Evolutionary conservation across 306 rosid genomes (phyloP).

Genomic region (Canavalia ensiformis): DNA sequence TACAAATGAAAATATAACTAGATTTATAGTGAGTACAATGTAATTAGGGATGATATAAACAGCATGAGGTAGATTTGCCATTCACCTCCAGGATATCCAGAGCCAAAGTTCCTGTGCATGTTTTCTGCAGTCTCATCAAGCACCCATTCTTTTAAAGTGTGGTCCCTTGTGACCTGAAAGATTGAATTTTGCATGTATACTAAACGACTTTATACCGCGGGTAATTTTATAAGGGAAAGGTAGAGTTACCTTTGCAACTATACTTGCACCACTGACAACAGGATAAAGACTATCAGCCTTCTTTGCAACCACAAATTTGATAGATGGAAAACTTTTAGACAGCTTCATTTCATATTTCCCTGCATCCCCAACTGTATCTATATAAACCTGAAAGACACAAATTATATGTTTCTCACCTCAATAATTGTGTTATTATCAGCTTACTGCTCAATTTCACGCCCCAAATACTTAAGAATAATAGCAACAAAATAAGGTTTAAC

Average conservation of each 20-base stretch:
- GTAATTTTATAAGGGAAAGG: constrained; percentile 2
- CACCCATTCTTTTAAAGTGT: constrained; percentile 81
- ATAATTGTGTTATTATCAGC: constrained; percentile 21
- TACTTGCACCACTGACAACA: constrained; percentile 98
- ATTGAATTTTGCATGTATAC: constrained; percentile 11
- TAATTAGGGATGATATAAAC: constrained; percentile 12
- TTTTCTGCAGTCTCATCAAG: constrained; percentile 88
- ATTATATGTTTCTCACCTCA: constrained; percentile 5
- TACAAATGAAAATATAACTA: constrained; percentile 51
- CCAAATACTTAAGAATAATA: neutral
- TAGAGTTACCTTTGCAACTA: constrained; percentile 81
- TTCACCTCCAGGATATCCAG: constrained; percentile 97
- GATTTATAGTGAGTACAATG: constrained; percentile 24
- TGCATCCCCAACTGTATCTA: constrained; percentile 95
- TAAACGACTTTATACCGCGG: neutral
- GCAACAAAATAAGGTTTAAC: neutral
- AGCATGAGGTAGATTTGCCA: constrained; percentile 18
- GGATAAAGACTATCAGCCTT: constrained; percentile 99
- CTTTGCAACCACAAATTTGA: constrained; percentile 95
- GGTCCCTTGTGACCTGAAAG: constrained; percentile 89
- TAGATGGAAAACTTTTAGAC: constrained; percentile 71
- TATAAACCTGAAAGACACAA: constrained; percentile 71
- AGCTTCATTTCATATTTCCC: constrained; percentile 80
- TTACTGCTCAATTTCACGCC: constrained; percentile 11
- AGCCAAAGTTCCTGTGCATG: constrained; percentile 81